Evolutionary conservation across 345 rosid species (phyloP).

Genomic region (Sapria himalayana): DNA sequence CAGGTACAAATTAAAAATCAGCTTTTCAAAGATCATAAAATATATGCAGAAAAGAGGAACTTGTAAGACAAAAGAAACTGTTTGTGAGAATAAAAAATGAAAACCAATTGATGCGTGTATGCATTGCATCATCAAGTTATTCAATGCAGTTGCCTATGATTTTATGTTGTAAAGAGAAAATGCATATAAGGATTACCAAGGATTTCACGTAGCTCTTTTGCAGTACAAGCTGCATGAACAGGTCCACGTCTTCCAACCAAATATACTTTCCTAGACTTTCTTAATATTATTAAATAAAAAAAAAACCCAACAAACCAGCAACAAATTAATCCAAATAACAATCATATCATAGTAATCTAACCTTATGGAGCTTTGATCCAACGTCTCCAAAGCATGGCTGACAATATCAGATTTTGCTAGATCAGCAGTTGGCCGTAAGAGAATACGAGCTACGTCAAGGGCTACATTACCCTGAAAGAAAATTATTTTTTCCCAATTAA

Average conservation of each 20-base stretch:
- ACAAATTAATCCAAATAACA: conserved; percentile 1
- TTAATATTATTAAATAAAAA: background rate
- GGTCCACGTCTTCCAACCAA: conserved; percentile 91
- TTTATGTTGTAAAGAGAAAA: too few relatives aligned
- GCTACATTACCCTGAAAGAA: conserved; percentile 82
- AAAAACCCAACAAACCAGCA: background rate
- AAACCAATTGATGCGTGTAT: too few relatives aligned
- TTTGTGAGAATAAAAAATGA: too few relatives aligned
- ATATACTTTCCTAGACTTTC: conserved; percentile 52
- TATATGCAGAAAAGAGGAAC: too few relatives aligned
- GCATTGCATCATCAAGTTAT: too few relatives aligned
- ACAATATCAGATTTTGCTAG: conserved; percentile 79
- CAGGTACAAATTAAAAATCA: too few relatives aligned
- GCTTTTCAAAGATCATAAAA: too few relatives aligned
- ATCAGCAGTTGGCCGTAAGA: conserved; percentile 49
- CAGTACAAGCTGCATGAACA: conserved; percentile 90
- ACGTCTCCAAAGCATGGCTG: conserved; percentile 46
- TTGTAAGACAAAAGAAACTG: too few relatives aligned
- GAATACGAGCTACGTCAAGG: conserved; percentile 77
- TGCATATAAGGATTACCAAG: conserved; percentile 37
- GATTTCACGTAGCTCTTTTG: conserved; percentile 86
- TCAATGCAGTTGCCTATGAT: too few relatives aligned
- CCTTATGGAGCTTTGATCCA: conserved; percentile 67
- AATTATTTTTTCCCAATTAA: too few relatives aligned
- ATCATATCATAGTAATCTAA: conserved; percentile 9